These are phyloP conservation scores for Cryptosporidium viatorum DNA, from an alignment of 169 alveolate genomes.

Conservation along the genomic window DNA sequence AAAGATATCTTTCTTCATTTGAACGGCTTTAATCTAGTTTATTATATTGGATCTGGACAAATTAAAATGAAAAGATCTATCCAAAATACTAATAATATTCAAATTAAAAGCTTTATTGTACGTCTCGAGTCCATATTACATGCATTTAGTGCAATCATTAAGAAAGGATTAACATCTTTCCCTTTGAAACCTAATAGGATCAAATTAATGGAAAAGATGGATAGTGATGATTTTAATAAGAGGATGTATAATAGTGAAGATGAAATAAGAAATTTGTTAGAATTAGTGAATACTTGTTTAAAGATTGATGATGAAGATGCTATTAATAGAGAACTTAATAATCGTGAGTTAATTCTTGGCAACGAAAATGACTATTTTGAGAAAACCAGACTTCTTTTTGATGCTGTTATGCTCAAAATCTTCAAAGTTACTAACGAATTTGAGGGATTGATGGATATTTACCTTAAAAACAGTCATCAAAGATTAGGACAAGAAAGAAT, in stretches of 20 bases:
- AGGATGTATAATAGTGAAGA: not conserved
- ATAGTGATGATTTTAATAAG: not conserved
- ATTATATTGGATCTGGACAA: not conserved
- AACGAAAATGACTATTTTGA: constrained; percentile 4
- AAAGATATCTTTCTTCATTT: constrained; percentile 19
- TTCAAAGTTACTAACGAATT: constrained; percentile 9
- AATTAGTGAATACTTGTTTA: not conserved
- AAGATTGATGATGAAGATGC: constrained; percentile 31
- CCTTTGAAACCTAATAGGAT: not conserved
- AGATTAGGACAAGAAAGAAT: not conserved
- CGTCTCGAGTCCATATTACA: constrained; percentile 24
- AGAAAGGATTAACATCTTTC: constrained; percentile 15
- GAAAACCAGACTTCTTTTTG: constrained; percentile 28
- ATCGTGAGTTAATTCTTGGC: not conserved
- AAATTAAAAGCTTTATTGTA: not conserved
- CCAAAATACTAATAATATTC: not conserved
- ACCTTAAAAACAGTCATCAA: not conserved
- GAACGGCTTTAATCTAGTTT: not conserved
- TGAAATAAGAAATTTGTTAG: not conserved
- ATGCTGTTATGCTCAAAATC: constrained; percentile 16
- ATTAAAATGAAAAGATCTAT: not conserved
- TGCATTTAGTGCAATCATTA: constrained; percentile 65
- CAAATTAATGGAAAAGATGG: not conserved
- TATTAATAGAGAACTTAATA: not conserved
- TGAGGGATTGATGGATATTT: constrained; percentile 25